Evolutionary conservation across 208 protist genomes (phyloP).

Genomic region (Borovskyia barvae): DNA sequence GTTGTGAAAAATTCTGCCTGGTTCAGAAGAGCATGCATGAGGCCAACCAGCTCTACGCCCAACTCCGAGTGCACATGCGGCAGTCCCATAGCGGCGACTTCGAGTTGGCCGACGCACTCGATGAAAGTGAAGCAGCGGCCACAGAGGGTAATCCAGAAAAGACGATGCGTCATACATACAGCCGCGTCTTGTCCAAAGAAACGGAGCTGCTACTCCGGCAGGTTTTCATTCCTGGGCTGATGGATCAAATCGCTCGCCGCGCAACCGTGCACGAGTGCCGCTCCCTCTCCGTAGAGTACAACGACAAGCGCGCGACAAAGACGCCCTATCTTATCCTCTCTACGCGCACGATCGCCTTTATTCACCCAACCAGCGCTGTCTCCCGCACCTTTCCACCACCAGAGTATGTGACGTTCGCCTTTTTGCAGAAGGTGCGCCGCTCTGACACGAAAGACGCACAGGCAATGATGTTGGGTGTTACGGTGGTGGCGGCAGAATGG

Average conservation of each 20-base stretch:
- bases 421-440: constrained; percentile 70
- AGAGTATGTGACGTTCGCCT: constrained; percentile 84
- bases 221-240: constrained; percentile 83
- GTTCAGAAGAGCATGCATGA: constrained; percentile 87
- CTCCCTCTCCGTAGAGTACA: constrained; percentile 79
- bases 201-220: constrained; percentile 75
- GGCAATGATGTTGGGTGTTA: constrained; percentile 89
- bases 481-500: constrained; percentile 87
- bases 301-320: constrained; percentile 73
- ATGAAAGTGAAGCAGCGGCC: constrained; percentile 46
- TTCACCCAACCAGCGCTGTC: constrained; percentile 86
- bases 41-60: constrained; percentile 57
- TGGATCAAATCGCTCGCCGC: constrained; percentile 86
- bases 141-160: constrained; percentile 6
- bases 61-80: constrained; percentile 47
- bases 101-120: constrained; percentile 64
- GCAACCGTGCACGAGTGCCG: constrained; percentile 90
- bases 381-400: constrained; percentile 81
- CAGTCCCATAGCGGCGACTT: constrained; percentile 26
- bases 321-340: constrained; percentile 77
- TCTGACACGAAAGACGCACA: constrained; percentile 71
- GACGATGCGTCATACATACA: neutral
- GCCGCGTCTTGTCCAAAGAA: constrained; percentile 18
- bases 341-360: constrained; percentile 65
- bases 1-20: constrained; percentile 65